A percentile compares a stretch with the other conserved stretches of the same genome.
Evolutionary conservation across 768 basidiomycete species (phyloP).

Genomic region (Kwoniella shandongensis): DNA sequence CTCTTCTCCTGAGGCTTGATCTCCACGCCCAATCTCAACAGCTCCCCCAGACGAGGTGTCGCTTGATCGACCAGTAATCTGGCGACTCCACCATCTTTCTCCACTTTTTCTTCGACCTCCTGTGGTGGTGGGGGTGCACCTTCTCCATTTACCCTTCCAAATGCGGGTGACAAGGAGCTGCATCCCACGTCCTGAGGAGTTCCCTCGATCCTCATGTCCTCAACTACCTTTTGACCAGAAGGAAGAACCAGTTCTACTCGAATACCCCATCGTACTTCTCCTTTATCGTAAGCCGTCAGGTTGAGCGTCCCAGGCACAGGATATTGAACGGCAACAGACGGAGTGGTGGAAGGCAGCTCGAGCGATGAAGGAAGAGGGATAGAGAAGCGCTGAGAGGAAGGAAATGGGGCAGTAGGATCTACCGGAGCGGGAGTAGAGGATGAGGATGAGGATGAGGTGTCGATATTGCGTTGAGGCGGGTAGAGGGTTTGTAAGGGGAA

Average conservation of each 20-base stretch:
- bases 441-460: conserved; percentile 17
- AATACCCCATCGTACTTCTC: conserved; percentile 41
- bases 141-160: not conserved
- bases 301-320: conserved; percentile 47
- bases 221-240: conserved; percentile 14
- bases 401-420: conserved; percentile 20
- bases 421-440: conserved; percentile 4
- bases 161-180: no score
- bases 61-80: conserved; percentile 35
- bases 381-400: conserved; percentile 37
- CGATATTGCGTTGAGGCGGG: conserved; percentile 16
- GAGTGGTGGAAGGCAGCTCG: not conserved
- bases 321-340: not conserved
- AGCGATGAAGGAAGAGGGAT: conserved; percentile 30
- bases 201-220: conserved; percentile 33
- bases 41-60: conserved; percentile 31
- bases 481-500: conserved; percentile 28
- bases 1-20: conserved; percentile 28
- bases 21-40: conserved; percentile 47
- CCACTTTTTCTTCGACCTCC: conserved; percentile 37
- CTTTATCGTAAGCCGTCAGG: conserved; percentile 30
- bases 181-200: conserved; percentile 35
- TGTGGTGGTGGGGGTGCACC: no score
- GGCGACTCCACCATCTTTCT: conserved; percentile 32
- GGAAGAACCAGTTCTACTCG: conserved; percentile 27